Evolutionary conservation across 2,329 filamentous ascomycete species (phyloP).

Genomic region (Clarireedia monteithiana): DNA sequence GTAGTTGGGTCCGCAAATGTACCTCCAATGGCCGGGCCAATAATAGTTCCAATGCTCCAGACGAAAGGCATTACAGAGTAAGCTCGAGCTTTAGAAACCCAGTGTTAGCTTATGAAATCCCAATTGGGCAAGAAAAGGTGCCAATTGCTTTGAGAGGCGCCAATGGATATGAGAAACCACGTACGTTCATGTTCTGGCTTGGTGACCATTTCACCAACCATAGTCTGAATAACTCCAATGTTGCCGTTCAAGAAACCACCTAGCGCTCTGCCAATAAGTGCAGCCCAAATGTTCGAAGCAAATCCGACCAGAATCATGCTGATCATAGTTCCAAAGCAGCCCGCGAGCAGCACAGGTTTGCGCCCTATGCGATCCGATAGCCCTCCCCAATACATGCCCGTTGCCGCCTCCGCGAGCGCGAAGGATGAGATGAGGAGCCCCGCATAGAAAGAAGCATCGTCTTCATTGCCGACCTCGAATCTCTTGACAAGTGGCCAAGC

Average conservation of each 20-base stretch:
- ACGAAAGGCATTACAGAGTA: constrained; percentile 93
- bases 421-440: constrained; percentile 83
- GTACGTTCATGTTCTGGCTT: constrained; percentile 33
- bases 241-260: constrained; percentile 87
- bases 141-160: not conserved
- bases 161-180: not conserved
- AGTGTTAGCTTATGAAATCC: not conserved
- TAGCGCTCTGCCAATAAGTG: constrained; percentile 64
- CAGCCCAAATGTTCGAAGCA: constrained; percentile 75
- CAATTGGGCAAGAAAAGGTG: not conserved
- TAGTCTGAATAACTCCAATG: constrained; percentile 76
- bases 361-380: constrained; percentile 76
- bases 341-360: constrained; percentile 76
- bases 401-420: constrained; percentile 71
- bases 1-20: constrained; percentile 72
- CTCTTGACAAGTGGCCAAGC: constrained; percentile 76
- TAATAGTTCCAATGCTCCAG: constrained; percentile 83
- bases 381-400: constrained; percentile 82
- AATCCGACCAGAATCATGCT: constrained; percentile 80
- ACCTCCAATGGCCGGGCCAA: constrained; percentile 83
- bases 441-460: constrained; percentile 80
- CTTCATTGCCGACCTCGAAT: constrained; percentile 62
- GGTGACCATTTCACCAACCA: constrained; percentile 82
- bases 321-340: constrained; percentile 73
- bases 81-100: constrained; percentile 46